A percentile compares a stretch with the other conserved stretches of the same genome.
These are phyloP conservation scores for Cicer cuneatum DNA, from an alignment of 306 rosid genomes.

Conservation along the genomic window DNA sequence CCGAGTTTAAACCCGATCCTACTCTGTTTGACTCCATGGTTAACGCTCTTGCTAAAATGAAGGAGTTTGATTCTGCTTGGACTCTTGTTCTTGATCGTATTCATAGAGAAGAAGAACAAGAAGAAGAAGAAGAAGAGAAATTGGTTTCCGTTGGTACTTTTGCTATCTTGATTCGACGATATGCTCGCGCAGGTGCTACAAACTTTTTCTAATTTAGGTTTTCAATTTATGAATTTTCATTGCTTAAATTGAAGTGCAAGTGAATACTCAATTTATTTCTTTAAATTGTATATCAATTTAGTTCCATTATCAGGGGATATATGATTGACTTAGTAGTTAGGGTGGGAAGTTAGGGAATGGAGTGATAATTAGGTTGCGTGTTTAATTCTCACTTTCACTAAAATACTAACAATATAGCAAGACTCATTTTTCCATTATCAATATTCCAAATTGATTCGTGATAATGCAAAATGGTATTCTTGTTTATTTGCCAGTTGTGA, in stretches of 20 bases:
- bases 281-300: too few species aligned
- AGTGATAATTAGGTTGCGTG: too few species aligned
- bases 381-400: too few species aligned
- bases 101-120: slow-evolving; percentile 38
- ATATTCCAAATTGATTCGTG: too few species aligned
- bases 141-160: slow-evolving; percentile 67
- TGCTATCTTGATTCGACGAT: slow-evolving; percentile 81
- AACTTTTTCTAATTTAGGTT: background rate
- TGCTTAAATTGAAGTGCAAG: background rate
- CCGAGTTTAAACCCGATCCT: slow-evolving; percentile 55
- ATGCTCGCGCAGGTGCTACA: slow-evolving; percentile 72
- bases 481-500: too few species aligned
- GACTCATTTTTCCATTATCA: too few species aligned
- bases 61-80: slow-evolving; percentile 81
- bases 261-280: too few species aligned
- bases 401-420: too few species aligned
- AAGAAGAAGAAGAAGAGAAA: slow-evolving; percentile 26
- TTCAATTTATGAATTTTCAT: background rate
- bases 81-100: slow-evolving; percentile 55
- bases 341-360: too few species aligned
- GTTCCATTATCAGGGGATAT: too few species aligned
- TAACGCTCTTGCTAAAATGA: slow-evolving; percentile 63
- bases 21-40: slow-evolving; percentile 60
- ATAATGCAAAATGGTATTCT: too few species aligned
- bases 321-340: too few species aligned